Evolutionary conservation across 306 rosid species (phyloP).

Genomic region (Biancaea sappan): DNA sequence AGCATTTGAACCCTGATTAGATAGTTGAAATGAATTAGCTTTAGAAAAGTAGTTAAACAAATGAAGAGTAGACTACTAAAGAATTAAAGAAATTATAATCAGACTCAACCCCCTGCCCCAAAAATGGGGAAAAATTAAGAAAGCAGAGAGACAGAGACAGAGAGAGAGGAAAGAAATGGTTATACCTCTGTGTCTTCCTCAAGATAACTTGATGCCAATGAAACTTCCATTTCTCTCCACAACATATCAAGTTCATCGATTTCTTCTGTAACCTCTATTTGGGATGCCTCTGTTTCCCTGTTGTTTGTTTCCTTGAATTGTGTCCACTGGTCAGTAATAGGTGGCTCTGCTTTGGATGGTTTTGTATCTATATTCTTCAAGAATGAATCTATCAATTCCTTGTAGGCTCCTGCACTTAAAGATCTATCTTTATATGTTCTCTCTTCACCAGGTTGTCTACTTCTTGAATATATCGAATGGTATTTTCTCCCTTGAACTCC

Average conservation of each 20-base stretch:
- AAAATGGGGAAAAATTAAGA: background rate
- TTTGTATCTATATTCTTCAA: slow-evolving; percentile 57
- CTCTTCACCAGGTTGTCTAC: slow-evolving; percentile 34
- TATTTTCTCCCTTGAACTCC: slow-evolving; percentile 38
- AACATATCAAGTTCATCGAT: slow-evolving; percentile 57
- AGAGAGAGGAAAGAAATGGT: background rate
- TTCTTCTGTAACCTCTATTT: slow-evolving; percentile 51
- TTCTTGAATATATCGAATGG: slow-evolving; percentile 42
- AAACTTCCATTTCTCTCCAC: slow-evolving; percentile 76
- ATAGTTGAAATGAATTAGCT: slow-evolving; percentile 31
- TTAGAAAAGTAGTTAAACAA: background rate
- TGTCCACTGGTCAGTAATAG: slow-evolving; percentile 63
- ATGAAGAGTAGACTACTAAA: background rate
- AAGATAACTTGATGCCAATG: slow-evolving; percentile 62
- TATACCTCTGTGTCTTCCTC: slow-evolving; percentile 54
- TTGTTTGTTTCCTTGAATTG: slow-evolving; percentile 38
- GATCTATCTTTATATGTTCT: slow-evolving; percentile 56
- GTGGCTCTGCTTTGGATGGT: slow-evolving; percentile 41
- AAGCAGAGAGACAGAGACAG: background rate
- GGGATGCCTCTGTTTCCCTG: slow-evolving; percentile 35
- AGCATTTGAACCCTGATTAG: slow-evolving; percentile 52
- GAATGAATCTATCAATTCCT: slow-evolving; percentile 58
- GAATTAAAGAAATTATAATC: background rate
- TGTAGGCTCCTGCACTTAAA: slow-evolving; percentile 64
- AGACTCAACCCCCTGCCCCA: background rate